Base-by-base conservation (phyloP, 192 early-diverging fungal species). In the Coemansia sp. region DNA sequence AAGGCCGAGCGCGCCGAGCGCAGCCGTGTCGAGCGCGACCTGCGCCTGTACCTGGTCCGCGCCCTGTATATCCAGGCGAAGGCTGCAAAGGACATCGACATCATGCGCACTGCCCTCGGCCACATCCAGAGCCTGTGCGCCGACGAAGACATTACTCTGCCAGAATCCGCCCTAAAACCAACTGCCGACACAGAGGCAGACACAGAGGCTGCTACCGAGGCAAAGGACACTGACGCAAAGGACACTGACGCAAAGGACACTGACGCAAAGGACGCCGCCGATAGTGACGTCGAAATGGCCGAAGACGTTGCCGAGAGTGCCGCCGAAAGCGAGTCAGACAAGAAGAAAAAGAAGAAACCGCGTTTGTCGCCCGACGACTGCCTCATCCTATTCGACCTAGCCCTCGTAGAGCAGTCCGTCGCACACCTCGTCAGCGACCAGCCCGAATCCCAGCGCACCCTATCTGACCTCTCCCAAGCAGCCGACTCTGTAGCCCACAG, bases 341-440 rank as follows among this genome's bases (percentile, higher is more conserved):
- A 27, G 24, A 27, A 27, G 24, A 27, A 27, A 27, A 27, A 68
- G 17, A 67, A 63, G 29, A 64, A 64, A 9, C 40, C 35, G 6
- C 51, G 50, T 31, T 33, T 79, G 35, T 59, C 69, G 2, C 67
- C 88, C 0, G 87, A 78, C 11, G 88, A 92, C 72, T 83, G 83
- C 50, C 74, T 86, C 2, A 68, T 86, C 9, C 74, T 88, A 13
- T 90, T 87, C 51, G 88, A 93, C 62, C 77, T 94, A 67, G 95
- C 94, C 2, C 70, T 98, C 17, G 85, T 95, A 29, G 90, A 94
- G 73, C 94, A 95, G 64, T 86, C 89, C 3, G 92, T 89, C 44
- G 93, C 93, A 5, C 90, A 90, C 61, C 74, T 93, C 13, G 86
- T 93, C 51, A 88, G 91, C 40, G 93, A 95, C 42, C 87, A 87